Base-by-base conservation (phyloP, 306 rosid species). In the Cucumis melo region DNA sequence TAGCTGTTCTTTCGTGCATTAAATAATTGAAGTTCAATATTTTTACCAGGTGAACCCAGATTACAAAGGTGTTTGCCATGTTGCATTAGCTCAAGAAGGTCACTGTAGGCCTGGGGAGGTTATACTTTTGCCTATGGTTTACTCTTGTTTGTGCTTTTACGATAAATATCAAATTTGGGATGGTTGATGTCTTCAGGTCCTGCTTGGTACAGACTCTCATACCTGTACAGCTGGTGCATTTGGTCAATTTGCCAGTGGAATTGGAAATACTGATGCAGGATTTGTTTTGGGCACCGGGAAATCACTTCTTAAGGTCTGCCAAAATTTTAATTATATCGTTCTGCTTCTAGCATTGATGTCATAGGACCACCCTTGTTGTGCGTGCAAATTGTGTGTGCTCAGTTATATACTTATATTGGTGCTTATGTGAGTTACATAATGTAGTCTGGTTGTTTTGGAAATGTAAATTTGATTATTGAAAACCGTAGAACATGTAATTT, bases 31-130 rank as follows among this genome's bases (percentile, higher is more conserved):
- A 20, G 39, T 9, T 21, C 41, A 58, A 15, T 23, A 8, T 36
- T 56, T 36, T 36, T 75, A 81, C 80, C 83, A 93, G 98, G 98
- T 85, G 77, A 93, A 93, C 88, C 98, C 97, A 10, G 98, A 93
- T 82, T 93, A 91, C 86, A 93, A 93, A 85, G 98, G 98, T 64
- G 98, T 93, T 53, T 93, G 98, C 82, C 98, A 93, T 46, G 8
- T 93, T 60, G 98, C 97, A 64, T 96, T 93, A 87, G 98, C 98
- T 46, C 98, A 93, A 88, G 98, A 93, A 90, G 98, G 98, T 84
- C 98, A 93, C 80, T 89, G 96, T 78, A 89, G 98, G 87, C 98
- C 98, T 15, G 98, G 98, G 84, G 98, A 93, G 98, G 98, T 71
- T 46, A 46, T 55, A 68, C 12, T 42, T 10, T 67, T 55, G 38